Evolutionary conservation across 2,329 filamentous ascomycete genomes (phyloP).

Genomic region (Aspergillus sp.): DNA sequence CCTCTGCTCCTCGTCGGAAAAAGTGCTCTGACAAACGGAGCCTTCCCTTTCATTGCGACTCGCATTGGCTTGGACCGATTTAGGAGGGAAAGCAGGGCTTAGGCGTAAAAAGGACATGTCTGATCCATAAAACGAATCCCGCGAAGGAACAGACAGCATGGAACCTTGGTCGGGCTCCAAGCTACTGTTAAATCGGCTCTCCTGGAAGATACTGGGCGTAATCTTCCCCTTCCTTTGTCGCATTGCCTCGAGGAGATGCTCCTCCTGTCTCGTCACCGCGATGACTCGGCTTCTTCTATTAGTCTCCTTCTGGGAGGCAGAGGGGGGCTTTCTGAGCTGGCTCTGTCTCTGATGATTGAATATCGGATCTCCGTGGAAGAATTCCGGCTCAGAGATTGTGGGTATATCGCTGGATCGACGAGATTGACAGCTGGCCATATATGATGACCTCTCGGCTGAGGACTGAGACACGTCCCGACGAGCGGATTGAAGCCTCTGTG

Average conservation of each 20-base stretch:
- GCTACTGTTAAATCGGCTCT: constrained; percentile 13
- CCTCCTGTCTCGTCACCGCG: constrained; percentile 57
- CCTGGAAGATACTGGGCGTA: constrained; percentile 44
- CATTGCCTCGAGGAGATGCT: constrained; percentile 54
- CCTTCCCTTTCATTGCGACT: constrained; percentile 31
- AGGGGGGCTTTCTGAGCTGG: constrained; percentile 13
- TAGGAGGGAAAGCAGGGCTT: constrained; percentile 37
- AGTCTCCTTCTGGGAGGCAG: constrained; percentile 28
- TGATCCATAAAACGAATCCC: constrained; percentile 38
- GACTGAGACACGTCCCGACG: constrained; percentile 29
- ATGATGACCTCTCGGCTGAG: constrained; percentile 33
- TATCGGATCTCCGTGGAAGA: constrained; percentile 26
- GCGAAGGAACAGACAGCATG: constrained; percentile 33
- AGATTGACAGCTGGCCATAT: constrained; percentile 27
- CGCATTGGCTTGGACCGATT: constrained; percentile 30
- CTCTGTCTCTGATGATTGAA: constrained; percentile 23
- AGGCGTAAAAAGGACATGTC: constrained; percentile 45
- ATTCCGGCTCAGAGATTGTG: constrained; percentile 37
- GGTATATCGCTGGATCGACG: constrained; percentile 37
- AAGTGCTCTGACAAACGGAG: constrained; percentile 30
- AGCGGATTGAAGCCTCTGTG: constrained; percentile 20
- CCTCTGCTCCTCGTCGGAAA: constrained; percentile 40
- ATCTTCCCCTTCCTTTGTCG: constrained; percentile 52
- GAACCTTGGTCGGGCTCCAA: constrained; percentile 33
- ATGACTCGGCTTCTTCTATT: constrained; percentile 51